These are phyloP conservation scores for Penicillium frequentans DNA, from an alignment of 2,329 filamentous ascomycete species.

Conservation along the genomic window DNA sequence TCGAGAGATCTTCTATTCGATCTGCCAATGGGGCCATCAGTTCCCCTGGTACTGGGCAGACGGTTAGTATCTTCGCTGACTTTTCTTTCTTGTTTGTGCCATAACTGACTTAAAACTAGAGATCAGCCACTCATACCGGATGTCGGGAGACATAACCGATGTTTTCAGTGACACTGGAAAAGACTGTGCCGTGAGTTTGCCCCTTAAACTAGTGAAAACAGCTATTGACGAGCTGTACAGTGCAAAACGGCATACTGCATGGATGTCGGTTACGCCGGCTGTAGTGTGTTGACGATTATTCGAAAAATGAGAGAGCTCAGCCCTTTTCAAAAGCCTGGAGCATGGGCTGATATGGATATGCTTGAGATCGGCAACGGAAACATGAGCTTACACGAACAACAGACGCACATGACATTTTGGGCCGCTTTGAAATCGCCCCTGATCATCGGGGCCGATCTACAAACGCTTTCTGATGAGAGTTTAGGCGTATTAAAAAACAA, in stretches of 20 bases:
- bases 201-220: neutral
- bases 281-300: neutral
- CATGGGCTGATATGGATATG: slow-evolving; percentile 43
- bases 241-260: neutral
- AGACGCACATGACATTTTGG: neutral
- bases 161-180: slow-evolving; percentile 18
- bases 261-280: neutral
- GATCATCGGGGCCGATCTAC: neutral
- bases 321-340: slow-evolving; percentile 33
- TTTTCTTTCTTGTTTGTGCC: neutral
- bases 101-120: neutral
- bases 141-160: slow-evolving; percentile 27
- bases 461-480: neutral
- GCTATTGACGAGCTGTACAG: neutral
- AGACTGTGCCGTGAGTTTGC: slow-evolving; percentile 3
- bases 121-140: slow-evolving; percentile 25
- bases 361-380: slow-evolving; percentile 48
- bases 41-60: slow-evolving; percentile 50
- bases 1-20: slow-evolving; percentile 47
- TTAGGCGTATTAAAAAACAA: neutral
- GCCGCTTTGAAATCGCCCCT: neutral
- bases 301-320: neutral
- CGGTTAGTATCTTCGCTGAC: neutral
- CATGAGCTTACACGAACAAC: slow-evolving; percentile 26
- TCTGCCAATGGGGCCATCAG: slow-evolving; percentile 53